Evolutionary conservation across 2,329 filamentous ascomycete genomes (phyloP).

Genomic region (Chalara sp.): DNA sequence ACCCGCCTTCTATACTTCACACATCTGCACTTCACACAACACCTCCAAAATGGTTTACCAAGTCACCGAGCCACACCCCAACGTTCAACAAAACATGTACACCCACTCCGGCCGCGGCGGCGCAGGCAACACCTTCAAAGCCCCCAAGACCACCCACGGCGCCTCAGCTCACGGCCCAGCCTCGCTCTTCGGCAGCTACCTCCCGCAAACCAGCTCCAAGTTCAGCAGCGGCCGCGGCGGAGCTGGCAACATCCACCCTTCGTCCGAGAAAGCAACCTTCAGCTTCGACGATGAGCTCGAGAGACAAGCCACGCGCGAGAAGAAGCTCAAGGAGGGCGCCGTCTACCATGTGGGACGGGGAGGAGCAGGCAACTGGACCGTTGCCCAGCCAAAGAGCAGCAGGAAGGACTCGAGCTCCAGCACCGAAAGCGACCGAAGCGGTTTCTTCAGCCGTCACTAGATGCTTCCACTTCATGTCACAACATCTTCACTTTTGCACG

Average conservation of each 20-base stretch:
- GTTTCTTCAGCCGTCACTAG: conserved; percentile 15
- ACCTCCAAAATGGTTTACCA: conserved; percentile 10
- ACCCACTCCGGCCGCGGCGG: conserved; percentile 25
- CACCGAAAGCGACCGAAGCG: conserved; percentile 8
- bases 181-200: conserved; percentile 19
- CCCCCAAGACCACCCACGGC: conserved; percentile 19
- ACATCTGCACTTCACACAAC: no score
- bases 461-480: no score
- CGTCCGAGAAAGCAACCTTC: conserved; percentile 22
- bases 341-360: conserved; percentile 25
- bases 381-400: conserved; percentile 4
- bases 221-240: conserved; percentile 25
- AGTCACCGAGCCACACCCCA: conserved; percentile 27
- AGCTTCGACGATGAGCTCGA: conserved; percentile 27
- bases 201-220: conserved; percentile 18
- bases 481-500: no score
- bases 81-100: conserved; percentile 14
- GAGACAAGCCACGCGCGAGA: conserved; percentile 21
- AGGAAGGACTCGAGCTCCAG: conserved; percentile 22
- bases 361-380: conserved; percentile 24
- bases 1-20: no score
- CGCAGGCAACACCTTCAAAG: conserved; percentile 26
- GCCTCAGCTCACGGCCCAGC: conserved; percentile 21
- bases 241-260: conserved; percentile 25
- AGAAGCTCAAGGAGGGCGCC: conserved; percentile 17